phyloP scores from a whole-genome alignment of 768 basidiomycete genomes.

The Boletus rubropictus region DNA sequence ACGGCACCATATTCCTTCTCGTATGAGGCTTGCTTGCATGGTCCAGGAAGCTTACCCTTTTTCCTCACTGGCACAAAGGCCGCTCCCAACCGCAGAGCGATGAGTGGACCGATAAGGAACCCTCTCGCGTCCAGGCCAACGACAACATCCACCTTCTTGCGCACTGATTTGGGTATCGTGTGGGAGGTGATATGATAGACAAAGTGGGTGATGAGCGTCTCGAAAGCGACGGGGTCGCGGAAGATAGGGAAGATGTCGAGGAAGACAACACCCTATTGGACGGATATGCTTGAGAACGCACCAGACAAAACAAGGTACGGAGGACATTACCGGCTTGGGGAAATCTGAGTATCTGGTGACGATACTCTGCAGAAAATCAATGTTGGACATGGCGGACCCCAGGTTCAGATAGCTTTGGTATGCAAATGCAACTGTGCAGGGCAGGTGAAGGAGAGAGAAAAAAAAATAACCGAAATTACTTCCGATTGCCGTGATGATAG shows the following conservation, averaged over 20 bases:
- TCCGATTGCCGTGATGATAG: constrained; percentile 6
- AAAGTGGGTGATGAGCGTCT: constrained; percentile 86
- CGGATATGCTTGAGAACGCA: not conserved
- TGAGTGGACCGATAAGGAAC: constrained; percentile 88
- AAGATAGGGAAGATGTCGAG: constrained; percentile 94
- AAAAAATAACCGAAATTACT: constrained; percentile 1
- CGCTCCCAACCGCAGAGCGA: constrained; percentile 85
- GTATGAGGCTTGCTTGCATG: constrained; percentile 67
- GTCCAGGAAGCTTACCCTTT: constrained; percentile 89
- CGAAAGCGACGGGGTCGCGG: constrained; percentile 78
- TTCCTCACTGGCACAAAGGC: constrained; percentile 97
- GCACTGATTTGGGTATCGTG: constrained; percentile 55
- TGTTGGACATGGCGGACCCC: constrained; percentile 58
- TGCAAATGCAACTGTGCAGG: not conserved
- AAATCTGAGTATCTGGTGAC: constrained; percentile 69
- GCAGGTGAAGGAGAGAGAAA: not conserved
- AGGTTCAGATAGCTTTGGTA: not conserved
- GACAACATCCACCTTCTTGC: constrained; percentile 79
- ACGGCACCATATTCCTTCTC: constrained; percentile 93
- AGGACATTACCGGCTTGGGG: constrained; percentile 74
- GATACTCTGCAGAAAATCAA: constrained; percentile 60
- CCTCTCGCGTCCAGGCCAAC: constrained; percentile 96
- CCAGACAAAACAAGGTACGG: not conserved
- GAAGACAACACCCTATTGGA: constrained; percentile 75
- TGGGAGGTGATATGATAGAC: constrained; percentile 78